Conservation (phyloP, 805 yeast genomes). For the Lachancea mirantina region DNA sequence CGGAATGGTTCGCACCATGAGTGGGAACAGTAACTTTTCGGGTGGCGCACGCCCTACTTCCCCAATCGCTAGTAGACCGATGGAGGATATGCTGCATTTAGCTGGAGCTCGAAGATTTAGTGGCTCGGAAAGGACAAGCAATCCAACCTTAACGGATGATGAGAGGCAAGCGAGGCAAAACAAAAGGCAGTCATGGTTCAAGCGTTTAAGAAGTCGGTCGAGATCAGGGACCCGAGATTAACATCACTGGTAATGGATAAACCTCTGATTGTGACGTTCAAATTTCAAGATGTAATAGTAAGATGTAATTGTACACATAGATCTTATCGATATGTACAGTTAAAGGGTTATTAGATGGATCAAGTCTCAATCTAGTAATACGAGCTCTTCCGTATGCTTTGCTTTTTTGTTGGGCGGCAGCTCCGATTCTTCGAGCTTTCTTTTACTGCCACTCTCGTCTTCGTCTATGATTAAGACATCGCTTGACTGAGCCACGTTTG, state of each 20-base stretch:
- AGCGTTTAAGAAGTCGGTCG: conserved; percentile 35
- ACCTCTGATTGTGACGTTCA: neutral
- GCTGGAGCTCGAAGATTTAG: conserved; percentile 5
- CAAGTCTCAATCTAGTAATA: conserved; percentile 4
- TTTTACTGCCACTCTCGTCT: conserved; percentile 10
- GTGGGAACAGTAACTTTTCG: conserved; percentile 20
- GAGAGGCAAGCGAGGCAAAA: conserved; percentile 16
- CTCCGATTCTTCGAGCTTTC: conserved; percentile 8
- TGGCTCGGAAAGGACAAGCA: conserved; percentile 6
- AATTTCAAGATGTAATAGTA: neutral
- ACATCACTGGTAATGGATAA: neutral
- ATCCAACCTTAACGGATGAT: conserved; percentile 9
- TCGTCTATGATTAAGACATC: conserved; percentile 6
- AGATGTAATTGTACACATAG: neutral
- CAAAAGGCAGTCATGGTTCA: conserved; percentile 40
- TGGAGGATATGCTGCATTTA: conserved; percentile 16
- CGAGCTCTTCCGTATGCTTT: conserved; percentile 2
- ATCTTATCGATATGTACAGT: neutral
- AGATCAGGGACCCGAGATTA: conserved; percentile 17
- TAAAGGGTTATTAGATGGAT: too few species aligned
- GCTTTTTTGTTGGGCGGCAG: conserved; percentile 4
- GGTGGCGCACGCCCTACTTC: conserved; percentile 11
- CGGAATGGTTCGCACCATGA: conserved; percentile 15
- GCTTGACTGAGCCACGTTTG: conserved; percentile 7
- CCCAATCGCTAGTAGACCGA: conserved; percentile 13